Evolutionary conservation across 177 flowering plant species (phyloP), one percentile per base, ranked within the genome.

Genomic region (Vitis hybrid): DNA sequence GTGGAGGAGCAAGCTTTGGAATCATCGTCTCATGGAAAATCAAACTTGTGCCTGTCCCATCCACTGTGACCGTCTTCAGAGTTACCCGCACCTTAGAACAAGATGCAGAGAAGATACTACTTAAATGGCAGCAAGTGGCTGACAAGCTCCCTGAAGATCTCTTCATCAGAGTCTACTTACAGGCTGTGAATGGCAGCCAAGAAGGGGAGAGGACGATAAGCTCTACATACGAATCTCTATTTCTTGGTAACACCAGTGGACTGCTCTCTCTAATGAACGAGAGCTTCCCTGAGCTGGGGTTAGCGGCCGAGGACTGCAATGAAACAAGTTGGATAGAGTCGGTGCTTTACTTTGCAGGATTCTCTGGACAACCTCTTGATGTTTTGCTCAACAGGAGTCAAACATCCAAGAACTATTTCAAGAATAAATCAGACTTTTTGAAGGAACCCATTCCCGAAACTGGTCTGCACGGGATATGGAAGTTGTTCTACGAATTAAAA

Each of bases 241-340:
- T 35, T 21, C 67, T 64, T 11, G 67, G 67, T 9, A 19, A 13
- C 55, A 21, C 19, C 27, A 54, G 49, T 17, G 12, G 11, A 19
- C 67, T 64, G 6, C 54, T 64, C 27, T 15, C 50, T 0, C 8
- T 64, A 11, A 64, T 49, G 67, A 17, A 50, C 14, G 11, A 19
- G 30, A 50, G 32, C 54, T 64, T 64, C 55, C 27, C 67, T 7
- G 67, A 64, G 55, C 55, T 64, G 11, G 54, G 54, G 6, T 3
- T 64, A 4, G 19, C 27, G 56, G 49, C 11, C 9, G 30, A 64
- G 0, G 67, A 64, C 27, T 64, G 67, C 55, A 64, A 4, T 9
- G 67, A 64, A 19, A 49, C 46, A 54, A 64, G 67, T 24, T 64
- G 67, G 67, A 50, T 64, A 11, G 55, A 64, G 17, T 61, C 64